Conservation (phyloP, 306 rosid species). For the Mucuna pruriens region DNA sequence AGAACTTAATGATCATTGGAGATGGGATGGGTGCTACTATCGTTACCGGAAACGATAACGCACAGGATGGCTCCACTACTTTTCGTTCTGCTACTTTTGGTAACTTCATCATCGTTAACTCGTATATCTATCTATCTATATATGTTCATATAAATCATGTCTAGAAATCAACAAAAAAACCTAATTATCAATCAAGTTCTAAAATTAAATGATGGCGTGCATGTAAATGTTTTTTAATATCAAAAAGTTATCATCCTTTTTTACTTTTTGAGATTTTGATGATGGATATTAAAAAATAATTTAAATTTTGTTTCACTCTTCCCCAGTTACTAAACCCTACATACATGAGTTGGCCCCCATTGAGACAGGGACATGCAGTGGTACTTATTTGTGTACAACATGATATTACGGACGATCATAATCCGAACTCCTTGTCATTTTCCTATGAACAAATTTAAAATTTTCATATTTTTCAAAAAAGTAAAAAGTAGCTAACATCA, state of each 20-base stretch:
- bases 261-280: background rate
- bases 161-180: background rate
- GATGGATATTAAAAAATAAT: background rate
- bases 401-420: constrained; percentile 9
- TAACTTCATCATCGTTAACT: constrained; percentile 35
- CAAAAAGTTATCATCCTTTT: background rate
- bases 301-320: background rate
- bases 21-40: constrained; percentile 77
- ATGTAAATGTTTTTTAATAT: background rate
- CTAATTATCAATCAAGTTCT: background rate
- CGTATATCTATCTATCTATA: background rate
- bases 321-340: background rate
- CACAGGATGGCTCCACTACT: constrained; percentile 59
- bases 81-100: constrained; percentile 85
- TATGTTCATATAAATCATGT: background rate
- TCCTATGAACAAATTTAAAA: background rate
- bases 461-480: background rate
- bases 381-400: constrained; percentile 35
- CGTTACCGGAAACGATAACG: constrained; percentile 50
- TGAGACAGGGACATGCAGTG: constrained; percentile 18
- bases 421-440: background rate
- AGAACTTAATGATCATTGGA: constrained; percentile 69
- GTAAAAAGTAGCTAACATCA: background rate
- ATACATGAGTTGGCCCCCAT: background rate
- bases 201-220: background rate